Base-by-base conservation (phyloP, 225 moss, liverwort and hornwort species). In the Sphagnum tenellum region DNA sequence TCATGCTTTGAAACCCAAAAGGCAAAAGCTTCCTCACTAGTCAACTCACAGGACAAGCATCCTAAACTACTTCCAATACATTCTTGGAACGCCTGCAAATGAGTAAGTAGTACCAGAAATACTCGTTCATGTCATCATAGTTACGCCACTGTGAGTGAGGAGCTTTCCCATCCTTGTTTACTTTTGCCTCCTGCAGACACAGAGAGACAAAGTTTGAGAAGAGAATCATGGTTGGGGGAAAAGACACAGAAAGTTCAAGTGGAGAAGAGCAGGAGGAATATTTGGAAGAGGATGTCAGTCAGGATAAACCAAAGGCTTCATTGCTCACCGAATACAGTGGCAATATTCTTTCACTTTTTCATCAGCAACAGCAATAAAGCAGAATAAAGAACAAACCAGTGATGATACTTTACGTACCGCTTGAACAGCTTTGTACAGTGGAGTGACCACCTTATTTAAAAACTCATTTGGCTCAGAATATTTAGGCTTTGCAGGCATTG, bases 61-160 rank as follows among this genome's bases (percentile, higher is more conserved):
- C 12, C 52, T 29, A 29, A 29, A 29, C 29, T 29, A 29, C 29
- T 29, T 29, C 29, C 29, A 29, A 29, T 0, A 29, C 29, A 29
- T 29, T 29, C 29, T 29, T 29, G 29, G 29, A 29, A 29, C 1
- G 29, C 6, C 46, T 4, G 49, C 2, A 62, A 4, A 11, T 12
- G 2, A 29, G 29, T 29, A 4, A 48, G 12, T 48, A 68, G 45
- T 72, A 91, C 95, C 98, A 99, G 76, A 93, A 99, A 64, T 93
- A 99, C 66, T 96, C 96, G 76, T 96, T 96, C 76, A 96, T 78
- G 56, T 96, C 96, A 70, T 96, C 96, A 71, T 96, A 96, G 69
- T 96, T 99, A 71, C 98, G 87, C 98, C 98, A 99, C 13, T 77
- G 83, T 74, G 98, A 89, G 79, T 99, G 98, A n/a, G 86, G 72